Evolutionary conservation across 2,329 filamentous ascomycete genomes (phyloP).

Genomic region (Aureobasidium pullulans): DNA sequence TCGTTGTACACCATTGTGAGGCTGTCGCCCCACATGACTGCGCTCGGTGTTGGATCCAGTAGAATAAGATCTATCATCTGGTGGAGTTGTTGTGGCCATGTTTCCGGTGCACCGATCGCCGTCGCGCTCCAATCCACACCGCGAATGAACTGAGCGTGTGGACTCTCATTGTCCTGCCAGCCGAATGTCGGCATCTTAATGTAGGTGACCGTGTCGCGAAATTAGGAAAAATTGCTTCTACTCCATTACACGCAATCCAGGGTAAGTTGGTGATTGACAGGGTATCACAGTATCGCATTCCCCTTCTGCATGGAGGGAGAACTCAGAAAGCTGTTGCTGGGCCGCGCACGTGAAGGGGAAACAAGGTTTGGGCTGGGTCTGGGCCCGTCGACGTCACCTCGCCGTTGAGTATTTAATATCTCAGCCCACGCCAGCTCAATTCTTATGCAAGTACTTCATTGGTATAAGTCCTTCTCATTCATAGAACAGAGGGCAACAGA

Average conservation of each 20-base stretch:
- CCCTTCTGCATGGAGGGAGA: not conserved
- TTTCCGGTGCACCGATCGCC: constrained; percentile 22
- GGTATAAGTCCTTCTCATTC: no score
- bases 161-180: not conserved
- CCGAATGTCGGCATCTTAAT: not conserved
- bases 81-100: constrained; percentile 22
- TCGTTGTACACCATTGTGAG: constrained; percentile 32
- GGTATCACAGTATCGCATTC: not conserved
- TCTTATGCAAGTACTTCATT: no score
- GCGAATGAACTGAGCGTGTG: constrained; percentile 9
- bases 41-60: constrained; percentile 24
- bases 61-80: constrained; percentile 21
- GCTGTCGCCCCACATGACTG: constrained; percentile 25
- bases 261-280: not conserved
- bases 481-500: no score
- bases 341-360: not conserved
- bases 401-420: not conserved
- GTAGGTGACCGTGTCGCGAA: not conserved
- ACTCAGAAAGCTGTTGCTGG: not conserved
- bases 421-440: not conserved
- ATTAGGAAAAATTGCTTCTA: not conserved
- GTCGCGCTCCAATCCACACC: constrained; percentile 25
- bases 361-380: not conserved
- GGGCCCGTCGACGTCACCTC: not conserved
- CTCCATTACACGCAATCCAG: not conserved